A percentile compares a stretch with the other conserved stretches of the same genome.
These are phyloP conservation scores for Isochrysis galbana DNA, from an alignment of 78 protist genomes.

Conservation along the genomic window DNA sequence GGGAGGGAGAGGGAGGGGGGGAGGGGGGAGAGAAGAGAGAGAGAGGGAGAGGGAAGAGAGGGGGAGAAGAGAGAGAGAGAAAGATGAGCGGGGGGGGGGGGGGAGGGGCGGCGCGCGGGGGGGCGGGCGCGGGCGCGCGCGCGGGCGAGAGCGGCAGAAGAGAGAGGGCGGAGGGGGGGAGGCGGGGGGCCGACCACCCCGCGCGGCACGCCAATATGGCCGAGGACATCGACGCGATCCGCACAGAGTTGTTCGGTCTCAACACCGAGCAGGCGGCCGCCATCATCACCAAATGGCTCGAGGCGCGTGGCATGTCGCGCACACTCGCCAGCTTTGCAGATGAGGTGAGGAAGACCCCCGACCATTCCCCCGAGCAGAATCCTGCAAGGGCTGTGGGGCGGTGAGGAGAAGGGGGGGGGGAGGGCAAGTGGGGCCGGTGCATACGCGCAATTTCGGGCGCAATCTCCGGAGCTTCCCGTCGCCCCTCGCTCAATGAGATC, in stretches of 20 bases:
- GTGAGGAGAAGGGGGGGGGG: not conserved
- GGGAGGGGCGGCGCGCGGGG: too few species aligned
- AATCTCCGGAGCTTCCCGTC: not conserved
- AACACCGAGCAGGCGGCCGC: not conserved
- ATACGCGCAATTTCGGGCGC: not conserved
- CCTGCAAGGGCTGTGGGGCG: not conserved
- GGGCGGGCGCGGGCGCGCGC: too few species aligned
- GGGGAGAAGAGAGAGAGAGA: too few species aligned
- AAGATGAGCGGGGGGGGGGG: too few species aligned
- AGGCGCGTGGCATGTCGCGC: not conserved
- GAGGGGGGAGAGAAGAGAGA: too few species aligned
- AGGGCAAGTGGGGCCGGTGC: not conserved
- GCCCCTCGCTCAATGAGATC: not conserved
- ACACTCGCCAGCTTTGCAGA: not conserved
- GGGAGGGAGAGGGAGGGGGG: too few species aligned
- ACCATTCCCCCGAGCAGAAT: too few species aligned
- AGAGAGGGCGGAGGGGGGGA: too few species aligned
- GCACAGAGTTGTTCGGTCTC: not conserved
- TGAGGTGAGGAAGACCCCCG: not conserved
- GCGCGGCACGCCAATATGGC: too few species aligned
- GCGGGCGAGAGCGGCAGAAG: too few species aligned
- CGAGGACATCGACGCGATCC: not conserved
- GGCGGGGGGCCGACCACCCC: too few species aligned
- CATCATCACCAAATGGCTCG: not conserved
- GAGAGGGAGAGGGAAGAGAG: too few species aligned